Evolutionary conservation across 352 stramenopile genomes (phyloP).

Genomic region (Phytophthora macrochlamydospora): DNA sequence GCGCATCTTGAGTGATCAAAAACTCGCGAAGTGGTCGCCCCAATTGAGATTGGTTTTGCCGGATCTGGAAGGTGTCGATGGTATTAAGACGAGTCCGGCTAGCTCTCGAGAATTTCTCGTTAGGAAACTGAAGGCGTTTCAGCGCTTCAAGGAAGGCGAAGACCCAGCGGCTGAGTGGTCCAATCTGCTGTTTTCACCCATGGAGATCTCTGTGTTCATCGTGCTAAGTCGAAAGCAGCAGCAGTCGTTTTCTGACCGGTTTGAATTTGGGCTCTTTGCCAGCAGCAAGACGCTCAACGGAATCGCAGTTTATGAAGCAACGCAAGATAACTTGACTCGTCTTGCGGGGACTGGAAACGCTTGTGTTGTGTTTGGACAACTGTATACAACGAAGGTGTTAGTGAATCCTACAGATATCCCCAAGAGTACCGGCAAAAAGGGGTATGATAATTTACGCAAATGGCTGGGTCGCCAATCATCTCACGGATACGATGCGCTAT

Average conservation of each 20-base stretch:
- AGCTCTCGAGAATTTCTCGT: constrained; percentile 46
- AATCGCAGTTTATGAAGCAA: constrained; percentile 51
- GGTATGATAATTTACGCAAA: constrained; percentile 9
- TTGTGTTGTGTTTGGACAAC: constrained; percentile 38
- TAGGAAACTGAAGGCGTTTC: constrained; percentile 54
- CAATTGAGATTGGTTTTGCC: constrained; percentile 16
- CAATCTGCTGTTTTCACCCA: constrained; percentile 41
- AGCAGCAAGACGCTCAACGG: constrained; percentile 27
- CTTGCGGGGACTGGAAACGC: constrained; percentile 10
- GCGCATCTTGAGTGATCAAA: constrained; percentile 17
- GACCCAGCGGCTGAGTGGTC: constrained; percentile 33
- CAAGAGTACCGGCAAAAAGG: constrained; percentile 30
- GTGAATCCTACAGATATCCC: constrained; percentile 33
- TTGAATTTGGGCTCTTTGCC: constrained; percentile 48
- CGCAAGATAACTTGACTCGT: constrained; percentile 33
- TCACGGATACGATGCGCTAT: constrained; percentile 59
- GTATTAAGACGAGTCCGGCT: constrained; percentile 26
- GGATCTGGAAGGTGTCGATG: constrained; percentile 14
- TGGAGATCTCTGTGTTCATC: constrained; percentile 41
- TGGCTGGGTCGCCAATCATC: constrained; percentile 51
- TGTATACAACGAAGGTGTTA: constrained; percentile 40
- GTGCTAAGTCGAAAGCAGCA: constrained; percentile 25
- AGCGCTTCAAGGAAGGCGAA: constrained; percentile 42
- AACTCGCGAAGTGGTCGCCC: constrained; percentile 13
- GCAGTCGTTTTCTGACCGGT: constrained; percentile 16